These are phyloP conservation scores for Sphaceloma murrayae DNA, from an alignment of 2,329 filamentous ascomycete genomes.

Conservation along the genomic window DNA sequence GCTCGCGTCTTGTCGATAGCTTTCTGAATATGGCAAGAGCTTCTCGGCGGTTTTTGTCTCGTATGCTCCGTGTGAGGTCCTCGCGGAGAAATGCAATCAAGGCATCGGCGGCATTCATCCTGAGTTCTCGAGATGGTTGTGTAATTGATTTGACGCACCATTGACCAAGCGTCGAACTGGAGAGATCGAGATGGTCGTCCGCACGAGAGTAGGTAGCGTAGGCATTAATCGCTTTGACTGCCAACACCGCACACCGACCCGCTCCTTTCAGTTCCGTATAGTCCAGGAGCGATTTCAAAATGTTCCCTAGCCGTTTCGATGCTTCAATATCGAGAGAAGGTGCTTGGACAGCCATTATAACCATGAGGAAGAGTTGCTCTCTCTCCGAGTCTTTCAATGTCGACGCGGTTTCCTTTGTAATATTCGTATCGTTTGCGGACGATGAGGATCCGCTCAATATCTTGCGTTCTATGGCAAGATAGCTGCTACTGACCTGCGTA, in stretches of 20 bases:
- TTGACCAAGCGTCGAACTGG: constrained; percentile 58
- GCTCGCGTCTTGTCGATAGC: constrained; percentile 58
- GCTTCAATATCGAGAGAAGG: not conserved
- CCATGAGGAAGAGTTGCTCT: constrained; percentile 12
- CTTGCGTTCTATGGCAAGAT: no score
- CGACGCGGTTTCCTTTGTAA: constrained; percentile 22
- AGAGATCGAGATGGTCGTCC: constrained; percentile 53
- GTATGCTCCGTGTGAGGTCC: constrained; percentile 38
- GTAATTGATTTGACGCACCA: constrained; percentile 74
- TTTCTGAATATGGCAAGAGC: constrained; percentile 61
- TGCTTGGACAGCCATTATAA: not conserved
- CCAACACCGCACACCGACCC: constrained; percentile 55
- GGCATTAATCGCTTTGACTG: constrained; percentile 61
- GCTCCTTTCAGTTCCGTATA: constrained; percentile 17
- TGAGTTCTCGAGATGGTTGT: constrained; percentile 75
- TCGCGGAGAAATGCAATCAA: constrained; percentile 56
- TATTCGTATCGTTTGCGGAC: not conserved
- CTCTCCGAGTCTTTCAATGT: constrained; percentile 17
- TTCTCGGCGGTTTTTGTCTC: constrained; percentile 56
- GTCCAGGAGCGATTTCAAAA: constrained; percentile 17
- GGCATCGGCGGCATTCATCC: constrained; percentile 65
- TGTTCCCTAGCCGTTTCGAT: not conserved
- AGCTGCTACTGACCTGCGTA: no score
- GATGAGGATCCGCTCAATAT: not conserved
- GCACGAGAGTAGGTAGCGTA: constrained; percentile 58